These are phyloP conservation scores for Podospora anserina DNA, from an alignment of 495 filamentous ascomycete genomes.

Conservation along the genomic window DNA sequence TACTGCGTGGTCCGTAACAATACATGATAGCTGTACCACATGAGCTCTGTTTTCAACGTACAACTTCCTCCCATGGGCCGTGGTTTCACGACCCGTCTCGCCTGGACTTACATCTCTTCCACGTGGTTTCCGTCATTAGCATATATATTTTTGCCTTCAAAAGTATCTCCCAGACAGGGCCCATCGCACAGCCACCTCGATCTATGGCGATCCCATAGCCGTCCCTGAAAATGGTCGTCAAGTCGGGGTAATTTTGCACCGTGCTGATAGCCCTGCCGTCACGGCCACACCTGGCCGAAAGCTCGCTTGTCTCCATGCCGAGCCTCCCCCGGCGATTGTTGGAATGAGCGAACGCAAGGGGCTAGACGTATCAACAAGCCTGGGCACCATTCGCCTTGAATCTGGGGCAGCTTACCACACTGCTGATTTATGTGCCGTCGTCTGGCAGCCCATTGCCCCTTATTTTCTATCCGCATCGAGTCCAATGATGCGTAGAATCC, in stretches of 20 bases:
- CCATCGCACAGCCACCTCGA: constrained; percentile 15
- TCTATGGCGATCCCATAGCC: neutral
- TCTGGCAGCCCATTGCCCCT: neutral
- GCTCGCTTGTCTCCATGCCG: neutral
- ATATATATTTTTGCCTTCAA: neutral
- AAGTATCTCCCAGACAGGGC: neutral
- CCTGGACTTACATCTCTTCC: neutral
- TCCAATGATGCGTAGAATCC: constrained; percentile 80
- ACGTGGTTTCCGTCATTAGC: neutral
- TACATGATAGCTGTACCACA: neutral
- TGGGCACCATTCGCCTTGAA: neutral
- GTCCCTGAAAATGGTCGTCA: neutral
- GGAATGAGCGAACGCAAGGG: neutral
- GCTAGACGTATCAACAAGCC: too few species aligned
- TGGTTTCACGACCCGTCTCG: neutral
- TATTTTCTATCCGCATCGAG: constrained; percentile 44
- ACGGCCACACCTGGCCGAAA: neutral
- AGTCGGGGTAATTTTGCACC: constrained; percentile 21
- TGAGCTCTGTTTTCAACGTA: neutral
- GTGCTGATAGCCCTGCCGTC: constrained; percentile 18
- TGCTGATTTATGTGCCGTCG: neutral
- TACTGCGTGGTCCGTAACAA: too few species aligned
- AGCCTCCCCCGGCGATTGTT: neutral
- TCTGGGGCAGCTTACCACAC: neutral
- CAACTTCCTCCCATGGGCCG: neutral